Evolutionary conservation across 2,329 filamentous ascomycete species (phyloP), one percentile per base, ranked within the genome.

Genomic region (Ascochyta viciae-villosae): DNA sequence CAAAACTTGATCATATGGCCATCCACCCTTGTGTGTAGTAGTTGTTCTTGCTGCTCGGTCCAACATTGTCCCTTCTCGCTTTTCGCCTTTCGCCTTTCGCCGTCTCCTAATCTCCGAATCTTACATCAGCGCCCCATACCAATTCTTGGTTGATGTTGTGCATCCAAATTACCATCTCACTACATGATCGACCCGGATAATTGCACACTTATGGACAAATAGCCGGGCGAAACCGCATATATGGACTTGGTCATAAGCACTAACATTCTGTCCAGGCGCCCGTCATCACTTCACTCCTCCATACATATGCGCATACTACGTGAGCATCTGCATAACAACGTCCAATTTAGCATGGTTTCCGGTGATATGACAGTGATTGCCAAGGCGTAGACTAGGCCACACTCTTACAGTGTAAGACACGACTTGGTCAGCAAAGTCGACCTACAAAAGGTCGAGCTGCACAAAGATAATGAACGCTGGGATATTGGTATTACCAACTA

Each of bases 61-160:
- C 10, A 52, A 38, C 26, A 31, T 16, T 40, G 27, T 24, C n/a
- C 24, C 23, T 23, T 47, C 33, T 49, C 19, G 26, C 7, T 0
- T 13, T 24, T 7, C 16, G 5, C 40, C n/a, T 47, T 38, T 49
- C 19, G 26, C 7, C 1, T 13, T 24, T 7, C 16, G 5, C 40
- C 23, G 6, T 23, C 24, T 13, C 41, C 47, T 37, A 50, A 6
- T 6, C 7, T 6, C 37, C 37, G 16, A 42, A 35, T 51, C 47
- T 51, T 46, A 56, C 42, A 42, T 47, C 53, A 56, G 47, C 47
- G 23, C 33, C 24, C 33, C 15, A 33, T 16, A 19, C 9, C 16
- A 31, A 35, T 19, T 19, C 19, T 3, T 27, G 10, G 33, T 29
- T 10, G 5, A 33, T 16, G 27, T 27, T 40, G 13, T 22, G 24